phyloP scores from a whole-genome alignment of 78 protist species.

The Cavenderia fasciculata region DNA sequence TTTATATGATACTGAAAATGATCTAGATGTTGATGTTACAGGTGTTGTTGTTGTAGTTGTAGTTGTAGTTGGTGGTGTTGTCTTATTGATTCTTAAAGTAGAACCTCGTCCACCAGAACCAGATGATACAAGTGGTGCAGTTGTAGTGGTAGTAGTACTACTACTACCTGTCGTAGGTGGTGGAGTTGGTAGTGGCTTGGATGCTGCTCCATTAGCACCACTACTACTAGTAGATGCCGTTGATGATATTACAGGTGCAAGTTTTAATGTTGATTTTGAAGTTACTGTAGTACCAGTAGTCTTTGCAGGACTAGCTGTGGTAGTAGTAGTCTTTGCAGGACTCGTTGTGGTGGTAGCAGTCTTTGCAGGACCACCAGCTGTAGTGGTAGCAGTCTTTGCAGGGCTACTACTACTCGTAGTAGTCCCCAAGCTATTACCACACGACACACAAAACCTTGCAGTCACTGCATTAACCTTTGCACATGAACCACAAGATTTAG shows the following conservation, averaged over 20 bases:
- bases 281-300: slow-evolving; percentile 2
- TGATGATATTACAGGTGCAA: background rate
- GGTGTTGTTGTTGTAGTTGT: background rate
- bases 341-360: background rate
- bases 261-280: background rate
- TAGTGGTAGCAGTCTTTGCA: background rate
- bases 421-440: slow-evolving; percentile 23
- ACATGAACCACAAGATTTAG: no score
- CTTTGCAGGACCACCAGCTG: background rate
- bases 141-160: background rate
- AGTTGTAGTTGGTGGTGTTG: background rate
- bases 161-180: background rate
- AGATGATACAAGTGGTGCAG: background rate
- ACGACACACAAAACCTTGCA: slow-evolving; percentile 43
- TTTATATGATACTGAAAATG: no score
- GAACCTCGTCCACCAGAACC: background rate
- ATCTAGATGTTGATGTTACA: background rate
- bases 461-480: no score
- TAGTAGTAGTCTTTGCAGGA: background rate
- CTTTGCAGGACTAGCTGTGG: background rate
- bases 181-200: background rate
- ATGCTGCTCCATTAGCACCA: background rate
- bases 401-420: background rate
- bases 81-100: background rate
- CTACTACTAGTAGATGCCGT: background rate